Conservation (phyloP, 1,284 basidiomycete genomes). For the Austroboletus novae-zelandiae region DNA sequence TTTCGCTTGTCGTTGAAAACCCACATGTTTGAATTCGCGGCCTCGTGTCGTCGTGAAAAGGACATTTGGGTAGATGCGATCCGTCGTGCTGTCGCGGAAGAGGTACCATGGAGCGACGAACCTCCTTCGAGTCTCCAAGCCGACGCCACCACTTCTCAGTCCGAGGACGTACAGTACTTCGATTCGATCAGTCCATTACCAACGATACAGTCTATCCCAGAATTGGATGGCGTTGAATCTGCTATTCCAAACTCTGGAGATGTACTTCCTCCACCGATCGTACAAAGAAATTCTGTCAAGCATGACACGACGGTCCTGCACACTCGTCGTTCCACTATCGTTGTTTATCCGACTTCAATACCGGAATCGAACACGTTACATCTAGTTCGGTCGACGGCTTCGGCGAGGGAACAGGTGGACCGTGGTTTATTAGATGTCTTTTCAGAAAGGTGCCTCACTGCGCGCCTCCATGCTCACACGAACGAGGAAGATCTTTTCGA, state of each 20-base stretch:
- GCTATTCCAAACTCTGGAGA: slow-evolving; percentile 7
- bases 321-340: slow-evolving; percentile 55
- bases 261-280: slow-evolving; percentile 3
- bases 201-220: slow-evolving; percentile 63
- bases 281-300: slow-evolving; percentile 13
- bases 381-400: slow-evolving; percentile 66
- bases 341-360: slow-evolving; percentile 48
- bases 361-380: slow-evolving; percentile 59
- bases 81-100: slow-evolving; percentile 41
- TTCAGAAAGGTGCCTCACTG: slow-evolving; percentile 59
- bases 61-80: slow-evolving; percentile 77
- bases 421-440: slow-evolving; percentile 66
- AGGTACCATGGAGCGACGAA: slow-evolving; percentile 52
- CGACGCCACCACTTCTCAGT: slow-evolving; percentile 35
- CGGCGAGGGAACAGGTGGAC: slow-evolving; percentile 67
- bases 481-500: slow-evolving; percentile 65
- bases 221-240: slow-evolving; percentile 40
- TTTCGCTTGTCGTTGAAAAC: slow-evolving; percentile 69
- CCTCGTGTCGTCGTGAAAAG: slow-evolving; percentile 81
- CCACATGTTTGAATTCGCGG: slow-evolving; percentile 81
- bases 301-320: slow-evolving; percentile 25
- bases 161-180: slow-evolving; percentile 39
- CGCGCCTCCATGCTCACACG: slow-evolving; percentile 57
- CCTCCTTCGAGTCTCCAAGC: slow-evolving; percentile 57
- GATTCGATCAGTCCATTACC: slow-evolving; percentile 45